These are phyloP conservation scores for Suhomyces pyralidae DNA, from an alignment of 805 yeast species.

Conservation along the genomic window DNA sequence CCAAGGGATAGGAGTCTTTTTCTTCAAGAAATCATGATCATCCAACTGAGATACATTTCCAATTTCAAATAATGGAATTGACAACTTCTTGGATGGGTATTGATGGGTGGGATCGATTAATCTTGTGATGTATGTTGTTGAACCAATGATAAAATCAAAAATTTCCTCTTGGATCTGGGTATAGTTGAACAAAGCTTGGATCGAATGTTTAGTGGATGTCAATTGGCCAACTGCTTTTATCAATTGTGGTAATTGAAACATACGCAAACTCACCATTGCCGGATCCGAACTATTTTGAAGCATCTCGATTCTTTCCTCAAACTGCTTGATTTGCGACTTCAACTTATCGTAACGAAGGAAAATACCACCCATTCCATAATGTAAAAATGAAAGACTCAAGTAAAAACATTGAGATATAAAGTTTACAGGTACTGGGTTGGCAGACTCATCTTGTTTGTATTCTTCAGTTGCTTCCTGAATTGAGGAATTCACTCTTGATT, in stretches of 20 bases:
- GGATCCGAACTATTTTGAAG: constrained; percentile 36
- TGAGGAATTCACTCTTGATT: constrained; percentile 79
- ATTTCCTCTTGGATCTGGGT: constrained; percentile 59
- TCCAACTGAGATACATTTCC: constrained; percentile 65
- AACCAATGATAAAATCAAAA: constrained; percentile 75
- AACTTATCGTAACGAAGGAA: constrained; percentile 53
- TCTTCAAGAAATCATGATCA: constrained; percentile 67
- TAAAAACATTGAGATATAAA: constrained; percentile 92
- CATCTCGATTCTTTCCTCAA: constrained; percentile 48
- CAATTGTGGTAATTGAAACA: constrained; percentile 49
- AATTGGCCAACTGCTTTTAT: constrained; percentile 31
- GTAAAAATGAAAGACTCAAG: constrained; percentile 71
- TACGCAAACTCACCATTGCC: constrained; percentile 18
- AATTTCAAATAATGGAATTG: constrained; percentile 55
- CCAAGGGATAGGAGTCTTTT: constrained; percentile 71
- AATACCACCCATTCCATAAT: constrained; percentile 87
- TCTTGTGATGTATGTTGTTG: constrained; percentile 66
- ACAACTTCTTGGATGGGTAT: constrained; percentile 52
- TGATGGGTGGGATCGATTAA: constrained; percentile 68
- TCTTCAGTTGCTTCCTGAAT: constrained; percentile 63
- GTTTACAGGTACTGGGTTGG: constrained; percentile 39
- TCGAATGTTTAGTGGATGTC: constrained; percentile 51
- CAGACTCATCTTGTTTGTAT: constrained; percentile 38
- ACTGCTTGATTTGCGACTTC: constrained; percentile 46
- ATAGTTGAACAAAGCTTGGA: constrained; percentile 61